Percentiles rank a stretch among this genome's conserved stretches.
These are phyloP conservation scores for Blumeria hordei DNA, from an alignment of 2,329 filamentous ascomycete species.

Conservation along the genomic window DNA sequence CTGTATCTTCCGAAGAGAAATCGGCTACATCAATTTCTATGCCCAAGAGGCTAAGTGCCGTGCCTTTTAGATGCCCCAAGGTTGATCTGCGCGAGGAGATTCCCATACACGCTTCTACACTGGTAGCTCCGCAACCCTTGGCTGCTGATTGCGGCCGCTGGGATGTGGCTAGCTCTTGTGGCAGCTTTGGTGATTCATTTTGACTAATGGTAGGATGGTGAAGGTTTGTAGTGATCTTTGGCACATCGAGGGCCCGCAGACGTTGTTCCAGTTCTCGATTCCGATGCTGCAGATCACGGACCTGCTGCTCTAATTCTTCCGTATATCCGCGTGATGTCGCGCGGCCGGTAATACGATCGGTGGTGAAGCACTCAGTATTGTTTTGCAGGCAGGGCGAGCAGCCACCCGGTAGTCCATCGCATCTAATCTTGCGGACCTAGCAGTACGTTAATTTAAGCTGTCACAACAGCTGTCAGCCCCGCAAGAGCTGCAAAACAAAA, in stretches of 20 bases:
- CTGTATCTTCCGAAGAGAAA: conserved; percentile 40
- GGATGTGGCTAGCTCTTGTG: background rate
- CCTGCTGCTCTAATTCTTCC: conserved; percentile 51
- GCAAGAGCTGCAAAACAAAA: background rate
- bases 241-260: conserved; percentile 16
- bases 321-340: conserved; percentile 58
- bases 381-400: conserved; percentile 63
- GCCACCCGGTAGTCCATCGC: conserved; percentile 56
- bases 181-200: background rate
- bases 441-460: background rate
- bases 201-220: background rate
- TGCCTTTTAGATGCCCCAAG: conserved; percentile 52
- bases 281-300: conserved; percentile 38
- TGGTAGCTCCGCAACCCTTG: conserved; percentile 13
- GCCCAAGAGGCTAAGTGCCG: conserved; percentile 52
- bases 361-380: conserved; percentile 54
- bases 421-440: conserved; percentile 66
- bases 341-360: conserved; percentile 64
- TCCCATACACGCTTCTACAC: conserved; percentile 41
- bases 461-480: background rate
- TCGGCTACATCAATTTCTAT: conserved; percentile 57
- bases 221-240: background rate
- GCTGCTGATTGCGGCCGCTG: background rate
- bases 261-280: conserved; percentile 45
- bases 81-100: conserved; percentile 33